Evolutionary conservation across 2,329 filamentous ascomycete species (phyloP), one percentile per base, ranked within the genome.

Genomic region (Rhexocercosporidium sp.): DNA sequence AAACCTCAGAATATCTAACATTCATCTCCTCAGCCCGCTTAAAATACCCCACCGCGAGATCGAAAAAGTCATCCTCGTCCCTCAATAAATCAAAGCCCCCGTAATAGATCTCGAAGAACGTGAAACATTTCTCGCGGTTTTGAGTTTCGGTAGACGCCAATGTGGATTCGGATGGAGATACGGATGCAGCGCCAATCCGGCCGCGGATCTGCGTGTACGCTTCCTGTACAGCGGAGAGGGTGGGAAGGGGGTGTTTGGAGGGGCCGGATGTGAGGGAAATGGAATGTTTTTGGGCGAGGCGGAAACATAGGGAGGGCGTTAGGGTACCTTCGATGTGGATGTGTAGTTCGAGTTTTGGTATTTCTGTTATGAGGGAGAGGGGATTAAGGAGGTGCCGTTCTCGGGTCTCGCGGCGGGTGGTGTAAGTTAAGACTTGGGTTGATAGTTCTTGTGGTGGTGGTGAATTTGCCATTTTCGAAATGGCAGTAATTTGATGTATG

Each of bases 341-440:
- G 79, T 94, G 92, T 75, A 94, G 91, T 78, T 94, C 92, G 79
- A 89, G 91, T 82, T 94, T 94, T 69, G 91, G 91, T 29, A 94
- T 83, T 37, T 82, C 82, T 57, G 80, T 77, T 51, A 93, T 82
- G 75, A 92, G 88, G 46, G 81, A 77, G 78, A 70, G 62, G 39
- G 67, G 60, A 49, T 56, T 61, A 22, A 11, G 47, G 14, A 71
- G 51, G 20, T 68, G 63, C 11, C 49, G 59, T 5, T 39, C 14
- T 57, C 63, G 57, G 51, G 54, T 66, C 37, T 71, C 56, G 59
- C 64, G 67, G 18, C 69, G 67, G 34, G 68, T 41, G 20, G 64
- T 56, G 27, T 65, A 66, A 11, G 63, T 63, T 62, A 67, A 67
- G 2, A 65, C 31, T n/a, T 20, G 16, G n/a, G 14, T 41, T 18